Evolutionary conservation across 2,329 filamentous ascomycete species (phyloP), one percentile per base, ranked within the genome.

Genomic region (Ophiocordyceps unilateralis): DNA sequence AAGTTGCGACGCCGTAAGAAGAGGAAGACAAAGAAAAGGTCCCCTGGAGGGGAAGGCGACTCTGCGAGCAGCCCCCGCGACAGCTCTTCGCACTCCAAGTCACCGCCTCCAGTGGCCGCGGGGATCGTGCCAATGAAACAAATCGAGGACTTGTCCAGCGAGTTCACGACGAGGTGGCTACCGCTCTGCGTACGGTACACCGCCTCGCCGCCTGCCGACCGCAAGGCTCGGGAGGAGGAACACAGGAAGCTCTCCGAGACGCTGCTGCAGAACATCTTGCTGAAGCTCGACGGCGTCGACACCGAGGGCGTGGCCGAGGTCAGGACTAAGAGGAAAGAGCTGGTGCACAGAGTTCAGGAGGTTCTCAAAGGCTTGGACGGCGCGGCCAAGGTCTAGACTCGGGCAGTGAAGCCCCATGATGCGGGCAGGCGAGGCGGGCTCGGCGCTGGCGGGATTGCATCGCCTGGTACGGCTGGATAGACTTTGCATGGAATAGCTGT

Each of bases 281-380:
- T 91, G 49, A 89, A 88, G 62, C 60, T 86, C 34, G 84, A 91
- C 56, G 78, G 72, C 20, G 75, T 89, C 3, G 82, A 89, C 50
- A 79, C 78, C 0, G 78, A 26, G 40, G 82, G 81, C 5, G 75
- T 83, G 49, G 58, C 65, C 10, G 76, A 79, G 12, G 76, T 81
- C 22, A 69, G 83, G 47, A 61, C 68, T 12, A 73, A 67, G 56
- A 66, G 84, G 54, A 88, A 83, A 63, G 80, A 78, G 45, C 59
- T 88, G 41, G 81, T 89, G n/a, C 74, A 68, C 52, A 70, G 81
- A 48, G 78, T 82, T 4, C 82, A 89, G 57, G 70, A 65, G 11
- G 63, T 82, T 38, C 59, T 91, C 49, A 77, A 70, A 53, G 66
- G 68, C 23, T 56, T 89, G 45, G 84, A 91, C 55, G 65, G 43